A percentile compares a stretch with the other conserved stretches of the same genome.
These are phyloP conservation scores for Microcyclosporella mali DNA, from an alignment of 2,329 filamentous ascomycete species.

Conservation along the genomic window DNA sequence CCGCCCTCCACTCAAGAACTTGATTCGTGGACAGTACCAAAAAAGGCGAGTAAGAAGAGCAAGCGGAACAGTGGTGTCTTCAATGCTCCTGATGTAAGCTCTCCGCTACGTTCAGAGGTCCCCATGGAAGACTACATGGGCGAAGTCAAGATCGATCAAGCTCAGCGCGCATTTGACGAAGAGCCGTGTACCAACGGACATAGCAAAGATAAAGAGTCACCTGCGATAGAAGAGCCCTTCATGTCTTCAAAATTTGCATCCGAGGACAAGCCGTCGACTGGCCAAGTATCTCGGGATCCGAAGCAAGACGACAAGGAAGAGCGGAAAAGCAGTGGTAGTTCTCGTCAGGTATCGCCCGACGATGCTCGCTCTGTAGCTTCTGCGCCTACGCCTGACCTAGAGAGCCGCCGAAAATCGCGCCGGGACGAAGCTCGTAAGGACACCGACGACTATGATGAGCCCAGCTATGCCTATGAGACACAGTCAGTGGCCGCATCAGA, in stretches of 20 bases:
- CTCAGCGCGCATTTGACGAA: conserved; percentile 1
- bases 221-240: background rate
- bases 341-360: conserved; percentile 18
- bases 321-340: conserved; percentile 10
- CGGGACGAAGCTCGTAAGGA: conserved; percentile 24
- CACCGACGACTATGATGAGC: conserved; percentile 32
- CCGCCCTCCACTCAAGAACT: conserved; percentile 14
- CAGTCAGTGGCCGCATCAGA: conserved; percentile 39
- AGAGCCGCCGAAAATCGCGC: conserved; percentile 30
- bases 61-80: conserved; percentile 40
- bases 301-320: conserved; percentile 4
- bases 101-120: conserved; percentile 41
- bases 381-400: conserved; percentile 27
- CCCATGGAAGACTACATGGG: conserved; percentile 40
- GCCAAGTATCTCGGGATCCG: background rate
- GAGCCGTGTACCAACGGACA: conserved; percentile 6
- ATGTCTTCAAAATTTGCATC: background rate
- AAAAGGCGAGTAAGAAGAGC: conserved; percentile 37
- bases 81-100: conserved; percentile 37
- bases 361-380: conserved; percentile 24
- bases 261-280: background rate
- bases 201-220: background rate
- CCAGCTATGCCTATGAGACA: conserved; percentile 31
- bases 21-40: conserved; percentile 16
- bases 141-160: conserved; percentile 4